A percentile compares a stretch with the other conserved stretches of the same genome.
Conservation (phyloP, 345 rosid genomes). For the Populus simonii region DNA sequence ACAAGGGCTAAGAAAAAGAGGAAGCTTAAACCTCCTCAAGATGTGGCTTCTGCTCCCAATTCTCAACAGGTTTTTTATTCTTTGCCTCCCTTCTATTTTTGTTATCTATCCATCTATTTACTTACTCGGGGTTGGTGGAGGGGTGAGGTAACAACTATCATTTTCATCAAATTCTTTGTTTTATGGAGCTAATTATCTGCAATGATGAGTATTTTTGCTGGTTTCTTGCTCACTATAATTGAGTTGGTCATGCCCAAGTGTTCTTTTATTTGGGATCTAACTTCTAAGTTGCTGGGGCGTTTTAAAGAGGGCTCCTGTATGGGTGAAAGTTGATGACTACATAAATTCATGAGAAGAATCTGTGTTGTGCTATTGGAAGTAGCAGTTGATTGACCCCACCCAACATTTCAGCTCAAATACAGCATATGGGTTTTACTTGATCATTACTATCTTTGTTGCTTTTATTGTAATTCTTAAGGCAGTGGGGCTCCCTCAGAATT, state of each 20-base stretch:
- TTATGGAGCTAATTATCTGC: neutral
- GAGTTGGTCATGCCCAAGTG: neutral
- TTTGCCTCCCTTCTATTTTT: neutral
- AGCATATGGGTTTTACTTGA: neutral
- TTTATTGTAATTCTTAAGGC: neutral
- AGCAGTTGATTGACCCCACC: neutral
- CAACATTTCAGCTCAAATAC: neutral
- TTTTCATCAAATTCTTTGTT: neutral
- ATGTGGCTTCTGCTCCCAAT: constrained; percentile 32
- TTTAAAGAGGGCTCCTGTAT: constrained; percentile 7
- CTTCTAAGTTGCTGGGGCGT: neutral
- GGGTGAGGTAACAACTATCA: neutral
- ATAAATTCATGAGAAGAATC: neutral
- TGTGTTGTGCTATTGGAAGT: neutral
- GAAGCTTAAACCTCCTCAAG: constrained; percentile 44
- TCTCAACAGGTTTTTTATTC: constrained; percentile 28
- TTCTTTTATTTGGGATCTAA: constrained; percentile 9
- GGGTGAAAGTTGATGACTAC: neutral
- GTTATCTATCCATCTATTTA: neutral
- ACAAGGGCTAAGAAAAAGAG: constrained; percentile 38
- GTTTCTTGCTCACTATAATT: constrained; percentile 3
- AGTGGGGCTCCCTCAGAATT: neutral
- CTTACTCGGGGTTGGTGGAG: neutral
- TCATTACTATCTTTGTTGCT: neutral
- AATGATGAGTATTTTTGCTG: neutral